Conservation (phyloP, 2,329 filamentous ascomycete genomes). For the Didymella pomorum region DNA sequence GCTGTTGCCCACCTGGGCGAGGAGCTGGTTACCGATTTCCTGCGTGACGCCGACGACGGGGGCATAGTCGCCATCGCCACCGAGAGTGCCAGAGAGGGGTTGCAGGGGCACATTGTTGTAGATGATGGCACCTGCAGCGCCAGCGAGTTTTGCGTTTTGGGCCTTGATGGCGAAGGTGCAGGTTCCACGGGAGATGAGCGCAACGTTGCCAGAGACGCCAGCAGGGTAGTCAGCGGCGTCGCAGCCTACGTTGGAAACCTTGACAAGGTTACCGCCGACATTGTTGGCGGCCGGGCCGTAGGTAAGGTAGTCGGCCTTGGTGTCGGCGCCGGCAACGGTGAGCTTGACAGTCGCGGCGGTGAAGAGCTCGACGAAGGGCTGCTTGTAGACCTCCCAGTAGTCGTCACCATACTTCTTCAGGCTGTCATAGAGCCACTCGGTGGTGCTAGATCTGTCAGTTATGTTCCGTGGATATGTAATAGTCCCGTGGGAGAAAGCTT, state of each 20-base stretch:
- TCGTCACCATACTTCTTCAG: constrained; percentile 39
- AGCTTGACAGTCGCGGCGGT: constrained; percentile 41
- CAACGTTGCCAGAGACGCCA: constrained; percentile 67
- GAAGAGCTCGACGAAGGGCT: constrained; percentile 48
- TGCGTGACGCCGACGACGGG: constrained; percentile 73
- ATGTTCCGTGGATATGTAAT: background rate
- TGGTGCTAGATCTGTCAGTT: constrained; percentile 10
- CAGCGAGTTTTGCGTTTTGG: constrained; percentile 69
- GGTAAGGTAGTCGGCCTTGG: constrained; percentile 42
- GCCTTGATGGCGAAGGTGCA: constrained; percentile 76
- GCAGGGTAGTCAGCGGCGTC: constrained; percentile 66
- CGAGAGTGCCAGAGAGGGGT: constrained; percentile 71
- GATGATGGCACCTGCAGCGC: constrained; percentile 72
- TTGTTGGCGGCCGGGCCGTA: constrained; percentile 71
- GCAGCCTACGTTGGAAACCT: constrained; percentile 71
- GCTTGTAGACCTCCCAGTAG: constrained; percentile 48
- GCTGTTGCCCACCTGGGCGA: constrained; percentile 61
- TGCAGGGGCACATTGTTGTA: constrained; percentile 72
- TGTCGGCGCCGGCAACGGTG: constrained; percentile 34
- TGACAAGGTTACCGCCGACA: constrained; percentile 65
- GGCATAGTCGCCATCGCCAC: constrained; percentile 62
- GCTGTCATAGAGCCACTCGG: constrained; percentile 45
- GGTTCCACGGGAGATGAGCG: constrained; percentile 70
- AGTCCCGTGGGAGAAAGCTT: background rate
- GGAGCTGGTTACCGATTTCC: constrained; percentile 64